phyloP scores from a whole-genome alignment of 2,329 filamentous ascomycete species.

The Trichoderma pleuroti region DNA sequence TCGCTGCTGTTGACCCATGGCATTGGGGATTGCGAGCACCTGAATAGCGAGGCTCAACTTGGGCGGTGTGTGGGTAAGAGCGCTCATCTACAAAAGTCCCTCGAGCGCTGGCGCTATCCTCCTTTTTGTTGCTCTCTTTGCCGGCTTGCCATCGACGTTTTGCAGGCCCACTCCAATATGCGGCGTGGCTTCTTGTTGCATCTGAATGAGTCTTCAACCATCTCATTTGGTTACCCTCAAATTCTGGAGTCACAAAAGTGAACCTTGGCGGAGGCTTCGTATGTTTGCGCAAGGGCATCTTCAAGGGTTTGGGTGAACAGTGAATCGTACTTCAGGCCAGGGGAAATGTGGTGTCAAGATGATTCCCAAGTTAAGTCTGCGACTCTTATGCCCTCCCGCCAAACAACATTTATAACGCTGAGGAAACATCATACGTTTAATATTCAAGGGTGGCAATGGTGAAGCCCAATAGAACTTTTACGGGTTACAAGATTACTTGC shows the following conservation, averaged over 20 bases:
- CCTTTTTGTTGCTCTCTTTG: background rate
- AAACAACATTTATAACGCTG: background rate
- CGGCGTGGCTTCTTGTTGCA: background rate
- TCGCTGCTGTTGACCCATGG: background rate
- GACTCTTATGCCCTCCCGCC: background rate
- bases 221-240: slow-evolving; percentile 2
- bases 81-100: background rate
- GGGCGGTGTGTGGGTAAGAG: background rate
- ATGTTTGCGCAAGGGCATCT: background rate
- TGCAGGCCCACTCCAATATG: slow-evolving; percentile 3
- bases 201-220: slow-evolving; percentile 8
- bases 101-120: background rate
- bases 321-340: background rate
- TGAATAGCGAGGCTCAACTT: background rate
- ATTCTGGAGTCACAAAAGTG: background rate
- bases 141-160: background rate
- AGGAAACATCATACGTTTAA: background rate
- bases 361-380: background rate
- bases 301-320: no score
- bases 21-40: background rate
- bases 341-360: background rate
- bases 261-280: background rate
- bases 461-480: background rate
- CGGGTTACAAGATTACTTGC: background rate
- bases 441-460: background rate